Conservation (phyloP, 805 yeast species). For the Zygosaccharomyces pseudorouxii region DNA sequence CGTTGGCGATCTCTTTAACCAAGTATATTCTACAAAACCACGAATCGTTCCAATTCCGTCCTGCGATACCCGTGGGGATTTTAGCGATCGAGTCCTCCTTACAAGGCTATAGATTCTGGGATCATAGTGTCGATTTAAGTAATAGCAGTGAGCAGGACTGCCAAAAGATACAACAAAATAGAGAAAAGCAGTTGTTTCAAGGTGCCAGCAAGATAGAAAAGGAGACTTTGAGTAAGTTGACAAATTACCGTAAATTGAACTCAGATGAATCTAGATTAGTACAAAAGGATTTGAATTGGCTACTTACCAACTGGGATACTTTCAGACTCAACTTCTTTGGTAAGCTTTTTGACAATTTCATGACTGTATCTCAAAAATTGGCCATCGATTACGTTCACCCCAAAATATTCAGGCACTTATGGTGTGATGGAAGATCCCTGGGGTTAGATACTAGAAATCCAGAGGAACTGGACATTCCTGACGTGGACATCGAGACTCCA, state of each 20-base stretch:
- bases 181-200: conserved; percentile 31
- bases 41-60: conserved; percentile 17
- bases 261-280: conserved; percentile 39
- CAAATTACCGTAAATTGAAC: conserved; percentile 39
- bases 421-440: conserved; percentile 41
- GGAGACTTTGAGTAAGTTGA: conserved; percentile 21
- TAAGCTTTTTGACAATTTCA: conserved; percentile 46
- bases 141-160: conserved; percentile 19
- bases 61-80: conserved; percentile 30
- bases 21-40: conserved; percentile 40
- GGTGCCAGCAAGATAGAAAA: conserved; percentile 27
- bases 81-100: conserved; percentile 37
- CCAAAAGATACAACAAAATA: conserved; percentile 24
- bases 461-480: conserved; percentile 12
- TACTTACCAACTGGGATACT: conserved; percentile 40
- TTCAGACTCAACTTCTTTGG: conserved; percentile 47
- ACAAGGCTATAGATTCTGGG: conserved; percentile 39
- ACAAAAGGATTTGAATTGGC: conserved; percentile 40
- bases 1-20: conserved; percentile 45
- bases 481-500: conserved; percentile 23
- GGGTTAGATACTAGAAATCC: conserved; percentile 26
- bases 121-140: conserved; percentile 35
- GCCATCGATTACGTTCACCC: conserved; percentile 54
- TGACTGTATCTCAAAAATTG: conserved; percentile 50
- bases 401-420: conserved; percentile 50